Conservation (phyloP, 169 alveolate species). For the Babesia ovis region DNA sequence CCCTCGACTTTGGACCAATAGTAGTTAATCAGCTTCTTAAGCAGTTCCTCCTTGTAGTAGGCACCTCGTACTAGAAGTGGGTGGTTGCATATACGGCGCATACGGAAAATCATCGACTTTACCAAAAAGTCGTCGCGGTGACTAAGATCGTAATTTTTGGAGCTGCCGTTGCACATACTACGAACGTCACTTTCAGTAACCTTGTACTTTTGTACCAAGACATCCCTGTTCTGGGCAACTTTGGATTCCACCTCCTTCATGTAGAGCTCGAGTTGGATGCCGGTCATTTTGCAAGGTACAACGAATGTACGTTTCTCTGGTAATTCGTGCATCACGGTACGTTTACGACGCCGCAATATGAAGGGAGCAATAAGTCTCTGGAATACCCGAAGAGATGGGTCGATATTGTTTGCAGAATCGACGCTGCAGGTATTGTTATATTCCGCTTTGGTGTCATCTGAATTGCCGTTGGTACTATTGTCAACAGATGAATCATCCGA, state of each 20-base stretch:
- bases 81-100: slow-evolving; percentile 89
- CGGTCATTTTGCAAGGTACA: slow-evolving; percentile 64
- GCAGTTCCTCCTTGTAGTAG: slow-evolving; percentile 73
- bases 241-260: slow-evolving; percentile 62
- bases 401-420: not conserved
- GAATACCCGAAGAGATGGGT: slow-evolving; percentile 9
- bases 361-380: slow-evolving; percentile 88
- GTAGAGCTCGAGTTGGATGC: slow-evolving; percentile 67
- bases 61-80: slow-evolving; percentile 83
- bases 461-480: not conserved
- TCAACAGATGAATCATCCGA: not conserved
- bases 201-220: slow-evolving; percentile 7
- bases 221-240: slow-evolving; percentile 18
- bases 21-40: slow-evolving; percentile 70
- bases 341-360: slow-evolving; percentile 84
- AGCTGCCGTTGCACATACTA: slow-evolving; percentile 6
- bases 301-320: slow-evolving; percentile 79
- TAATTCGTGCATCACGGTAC: slow-evolving; percentile 83
- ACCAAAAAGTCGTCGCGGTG: slow-evolving; percentile 73
- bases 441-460: not conserved
- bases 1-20: slow-evolving; percentile 74
- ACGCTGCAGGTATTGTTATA: not conserved
- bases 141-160: slow-evolving; percentile 3
- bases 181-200: slow-evolving; percentile 11
- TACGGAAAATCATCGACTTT: slow-evolving; percentile 80